These are phyloP conservation scores for Avena eriantha DNA, from an alignment of 176 grass and related monocot genomes.

Conservation along the genomic window DNA sequence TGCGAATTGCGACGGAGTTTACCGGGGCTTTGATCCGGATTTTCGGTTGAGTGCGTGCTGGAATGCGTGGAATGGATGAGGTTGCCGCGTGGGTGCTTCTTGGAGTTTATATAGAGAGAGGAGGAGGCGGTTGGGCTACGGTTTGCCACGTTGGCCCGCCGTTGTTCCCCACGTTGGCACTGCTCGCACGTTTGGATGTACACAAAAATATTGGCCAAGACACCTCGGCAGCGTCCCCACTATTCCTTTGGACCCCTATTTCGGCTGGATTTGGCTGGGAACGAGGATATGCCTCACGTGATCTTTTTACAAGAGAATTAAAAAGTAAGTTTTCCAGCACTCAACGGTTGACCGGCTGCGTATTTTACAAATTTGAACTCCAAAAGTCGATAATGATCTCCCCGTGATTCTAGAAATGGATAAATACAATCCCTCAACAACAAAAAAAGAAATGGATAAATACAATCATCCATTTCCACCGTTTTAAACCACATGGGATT, in stretches of 20 bases:
- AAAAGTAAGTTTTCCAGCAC: background rate
- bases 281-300: background rate
- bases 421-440: no score
- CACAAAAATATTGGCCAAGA: background rate
- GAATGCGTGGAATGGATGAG: background rate
- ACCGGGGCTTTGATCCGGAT: background rate
- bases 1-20: background rate
- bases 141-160: background rate
- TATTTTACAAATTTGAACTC: no score
- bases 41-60: background rate
- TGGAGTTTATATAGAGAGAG: no score
- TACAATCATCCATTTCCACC: no score
- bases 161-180: constrained; percentile 11
- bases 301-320: background rate
- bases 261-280: no score
- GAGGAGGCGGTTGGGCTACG: background rate
- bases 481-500: no score
- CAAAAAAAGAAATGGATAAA: no score
- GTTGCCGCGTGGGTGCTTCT: background rate
- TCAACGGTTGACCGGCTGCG: background rate
- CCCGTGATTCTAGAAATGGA: no score
- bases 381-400: no score
- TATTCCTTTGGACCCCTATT: background rate
- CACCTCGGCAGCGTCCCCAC: background rate
- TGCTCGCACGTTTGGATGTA: background rate